Base-by-base conservation (phyloP, 2,329 filamentous ascomycete genomes). In the Tolypocladium guangdongense region DNA sequence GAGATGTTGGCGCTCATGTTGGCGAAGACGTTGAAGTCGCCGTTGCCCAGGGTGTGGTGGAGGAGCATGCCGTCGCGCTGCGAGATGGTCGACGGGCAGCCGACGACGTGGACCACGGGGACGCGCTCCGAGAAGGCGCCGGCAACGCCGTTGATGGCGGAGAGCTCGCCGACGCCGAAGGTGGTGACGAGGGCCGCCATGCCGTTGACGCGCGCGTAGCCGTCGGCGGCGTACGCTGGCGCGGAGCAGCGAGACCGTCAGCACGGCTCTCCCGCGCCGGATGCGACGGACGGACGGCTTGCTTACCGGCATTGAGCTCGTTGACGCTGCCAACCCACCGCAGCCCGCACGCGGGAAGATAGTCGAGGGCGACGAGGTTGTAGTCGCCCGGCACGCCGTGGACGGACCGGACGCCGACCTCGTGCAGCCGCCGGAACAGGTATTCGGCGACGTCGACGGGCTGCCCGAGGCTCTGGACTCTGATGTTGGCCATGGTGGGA, bases 1-100 rank as follows among this genome's bases (percentile, higher is more conserved):
- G 88, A 88, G 60, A 95, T 82, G 50, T 82, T 70, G 48, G 78
- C 74, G 66, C 78, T 87, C 86, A 95, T 95, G 63, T 88, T 81
- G 60, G 83, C 78, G 67, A 95, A 95, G 52, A 90, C 87, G 56
- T 87, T 84, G 70, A 88, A 95, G 71, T 95, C 86, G 55, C 89
- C 86, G 60, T 88, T 87, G 53, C 82, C 84, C 1, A 89, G 79
- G 0, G 86, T 88, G 67, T 89, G 86, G 62, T 88, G 84, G 35
- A 78, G 69, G 36, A 77, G 67, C 70, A 76, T 74, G 58, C 72
- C 71, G 51, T 73, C 69, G 49, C 69, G 69, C 64, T 78, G 74
- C 18, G 74, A 76, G 54, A 71, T 62, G 38, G 73, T 76, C 14
- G 74, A 74, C 1, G 76, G 76, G 57, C 72, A 77, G 49, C 76